A percentile compares a stretch with the other conserved stretches of the same genome.
phyloP scores from a whole-genome alignment of 202 grass and related monocot genomes.

The Panicum hallii region DNA sequence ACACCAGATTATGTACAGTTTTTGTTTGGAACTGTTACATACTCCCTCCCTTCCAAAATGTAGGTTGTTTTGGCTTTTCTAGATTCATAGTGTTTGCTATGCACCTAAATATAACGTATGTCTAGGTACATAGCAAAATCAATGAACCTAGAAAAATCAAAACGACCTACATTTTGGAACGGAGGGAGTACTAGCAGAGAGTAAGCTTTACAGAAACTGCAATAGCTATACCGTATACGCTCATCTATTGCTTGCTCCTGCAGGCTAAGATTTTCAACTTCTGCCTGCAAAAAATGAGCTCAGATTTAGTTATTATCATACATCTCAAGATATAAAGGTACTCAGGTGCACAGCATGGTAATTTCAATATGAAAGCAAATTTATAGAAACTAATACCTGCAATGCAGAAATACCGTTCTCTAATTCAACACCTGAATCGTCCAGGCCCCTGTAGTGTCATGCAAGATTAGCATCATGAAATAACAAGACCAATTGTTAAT shows the following conservation, averaged over 20 bases:
- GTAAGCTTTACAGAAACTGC: slow-evolving; percentile 26
- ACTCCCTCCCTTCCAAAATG: too few relatives aligned
- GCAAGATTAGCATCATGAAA: slow-evolving; percentile 39
- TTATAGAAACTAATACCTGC: slow-evolving; percentile 64
- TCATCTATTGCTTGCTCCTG: slow-evolving; percentile 88
- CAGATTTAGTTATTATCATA: slow-evolving; percentile 25
- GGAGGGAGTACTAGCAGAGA: not conserved
- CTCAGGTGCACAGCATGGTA: not conserved
- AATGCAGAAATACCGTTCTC: slow-evolving; percentile 72
- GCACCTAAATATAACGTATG: too few relatives aligned
- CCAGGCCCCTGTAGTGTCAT: slow-evolving; percentile 63
- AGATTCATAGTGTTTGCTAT: too few relatives aligned
- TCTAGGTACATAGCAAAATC: too few relatives aligned
- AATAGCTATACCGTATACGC: slow-evolving; percentile 71
- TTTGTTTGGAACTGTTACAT: slow-evolving; percentile 14
- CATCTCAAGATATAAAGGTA: not conserved
- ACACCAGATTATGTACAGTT: slow-evolving; percentile 39
- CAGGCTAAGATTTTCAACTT: slow-evolving; percentile 82
- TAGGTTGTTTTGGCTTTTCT: too few relatives aligned
- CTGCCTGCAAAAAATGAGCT: slow-evolving; percentile 56
- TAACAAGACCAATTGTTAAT: slow-evolving; percentile 26
- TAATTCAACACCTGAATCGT: slow-evolving; percentile 79
- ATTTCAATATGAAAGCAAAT: slow-evolving; percentile 30
- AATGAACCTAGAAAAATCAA: too few relatives aligned
- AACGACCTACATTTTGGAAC: too few relatives aligned